Evolutionary conservation across 2,329 filamentous ascomycete species (phyloP), one percentile per base, ranked within the genome.

Genomic region (Mycosphaerelloides madeirae): DNA sequence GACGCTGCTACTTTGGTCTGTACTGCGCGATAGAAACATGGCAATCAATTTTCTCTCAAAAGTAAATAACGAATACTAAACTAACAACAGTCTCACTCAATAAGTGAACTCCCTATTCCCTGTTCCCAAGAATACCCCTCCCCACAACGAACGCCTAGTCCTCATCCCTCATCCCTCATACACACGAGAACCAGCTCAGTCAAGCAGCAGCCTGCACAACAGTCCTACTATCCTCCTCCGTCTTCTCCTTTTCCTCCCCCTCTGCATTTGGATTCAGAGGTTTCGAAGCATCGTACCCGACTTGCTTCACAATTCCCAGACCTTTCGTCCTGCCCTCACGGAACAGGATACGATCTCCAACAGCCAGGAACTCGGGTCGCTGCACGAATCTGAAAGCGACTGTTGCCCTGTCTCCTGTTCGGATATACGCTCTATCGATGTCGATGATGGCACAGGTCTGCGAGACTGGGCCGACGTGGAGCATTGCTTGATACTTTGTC

Each of bases 371-470:
- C 69, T 98, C 93, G 2, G 93, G 93, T 16, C 91, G 75, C 66
- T 96, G 93, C 3, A 96, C 85, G 62, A 98, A 98, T 8, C 84
- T 82, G 70, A 98, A 98, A 0, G 91, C 93, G 1, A 98, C 93
- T 0, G 83, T 83, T 2, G 93, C 93, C n/a, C 91, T 78, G 65
- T 97, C 93, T 8, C 93, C 93, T 0, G 91, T 96, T 6, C 93
- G 81, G 54, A 98, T 96, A 59, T 90, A 93, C 19, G 86, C 85
- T n/a, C 91, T 83, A 64, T 98, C 93, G 54, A 98, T 93, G 61
- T 96, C 93, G 60, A 98, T 95, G 62, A 98, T 96, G 9, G 89
- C 83, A 62, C 93, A 98, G 0, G 93, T 98, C 69, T 98, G 93
- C 31, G 85, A 88, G 33, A 98, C 86, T 0, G 93, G 87, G 0